A percentile compares a stretch with the other conserved stretches of the same genome.
phyloP scores from a whole-genome alignment of 768 basidiomycete genomes.

The Lepiota venenata region DNA sequence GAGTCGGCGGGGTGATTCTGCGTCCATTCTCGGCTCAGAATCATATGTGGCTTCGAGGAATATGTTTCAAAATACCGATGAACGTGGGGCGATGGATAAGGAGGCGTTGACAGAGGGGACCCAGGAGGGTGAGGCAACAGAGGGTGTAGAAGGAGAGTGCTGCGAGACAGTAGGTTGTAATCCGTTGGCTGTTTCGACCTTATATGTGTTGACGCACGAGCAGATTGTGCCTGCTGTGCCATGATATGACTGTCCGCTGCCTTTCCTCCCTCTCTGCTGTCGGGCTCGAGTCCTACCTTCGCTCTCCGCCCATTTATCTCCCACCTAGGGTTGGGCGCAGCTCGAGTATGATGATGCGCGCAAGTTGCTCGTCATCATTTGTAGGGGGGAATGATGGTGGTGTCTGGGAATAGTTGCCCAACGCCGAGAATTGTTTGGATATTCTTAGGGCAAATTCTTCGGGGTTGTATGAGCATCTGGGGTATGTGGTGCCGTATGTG shows the following conservation, averaged over 20 bases:
- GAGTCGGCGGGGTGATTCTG: slow-evolving; percentile 71
- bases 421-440: slow-evolving; percentile 97
- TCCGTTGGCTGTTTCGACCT: slow-evolving; percentile 93
- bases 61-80: slow-evolving; percentile 89
- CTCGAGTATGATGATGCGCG: slow-evolving; percentile 98
- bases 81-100: slow-evolving; percentile 70
- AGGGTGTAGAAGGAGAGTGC: slow-evolving; percentile 81
- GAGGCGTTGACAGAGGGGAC: slow-evolving; percentile 84
- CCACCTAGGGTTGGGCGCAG: no score
- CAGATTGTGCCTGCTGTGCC: slow-evolving; percentile 72
- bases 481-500: slow-evolving; percentile 94
- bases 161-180: slow-evolving; percentile 80
- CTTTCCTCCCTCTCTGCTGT: no score
- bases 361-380: slow-evolving; percentile 88
- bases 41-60: slow-evolving; percentile 92
- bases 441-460: slow-evolving; percentile 95
- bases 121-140: slow-evolving; percentile 83
- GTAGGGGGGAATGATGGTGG: slow-evolving; percentile 98
- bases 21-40: slow-evolving; percentile 85
- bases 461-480: slow-evolving; percentile 88
- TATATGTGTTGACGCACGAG: slow-evolving; percentile 80
- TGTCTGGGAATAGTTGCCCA: slow-evolving; percentile 93
- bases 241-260: no score
- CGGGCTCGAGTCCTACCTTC: no score
- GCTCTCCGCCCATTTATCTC: no score